phyloP scores from a whole-genome alignment of 176 grass and related monocot species.

The Aegilops bicornis region DNA sequence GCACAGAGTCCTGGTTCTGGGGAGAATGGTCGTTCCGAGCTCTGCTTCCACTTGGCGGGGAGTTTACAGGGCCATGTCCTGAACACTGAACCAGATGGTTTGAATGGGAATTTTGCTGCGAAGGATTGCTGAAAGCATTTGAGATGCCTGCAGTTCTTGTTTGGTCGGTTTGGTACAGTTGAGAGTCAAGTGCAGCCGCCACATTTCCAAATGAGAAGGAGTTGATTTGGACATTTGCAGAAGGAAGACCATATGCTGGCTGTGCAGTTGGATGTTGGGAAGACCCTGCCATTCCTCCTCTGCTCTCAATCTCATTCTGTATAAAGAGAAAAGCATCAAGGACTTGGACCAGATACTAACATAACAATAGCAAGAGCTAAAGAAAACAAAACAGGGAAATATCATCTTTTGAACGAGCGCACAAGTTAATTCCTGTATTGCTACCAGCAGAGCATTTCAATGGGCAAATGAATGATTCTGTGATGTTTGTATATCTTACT shows the following conservation, averaged over 20 bases:
- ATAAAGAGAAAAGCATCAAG: constrained; percentile 30
- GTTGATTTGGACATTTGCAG: constrained; percentile 20
- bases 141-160: constrained; percentile 18
- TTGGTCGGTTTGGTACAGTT: constrained; percentile 34
- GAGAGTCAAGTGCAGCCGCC: constrained; percentile 24
- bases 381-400: neutral
- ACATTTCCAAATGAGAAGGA: constrained; percentile 39
- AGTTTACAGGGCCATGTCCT: constrained; percentile 9
- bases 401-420: neutral
- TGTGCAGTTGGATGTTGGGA: constrained; percentile 28
- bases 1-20: constrained; percentile 1
- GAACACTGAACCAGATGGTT: constrained; percentile 26
- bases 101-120: constrained; percentile 1
- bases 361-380: neutral
- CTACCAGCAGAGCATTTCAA: neutral
- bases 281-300: constrained; percentile 24
- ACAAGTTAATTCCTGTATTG: neutral
- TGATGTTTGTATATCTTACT: neutral
- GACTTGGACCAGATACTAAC: neutral
- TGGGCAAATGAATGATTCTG: neutral
- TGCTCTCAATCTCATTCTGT: constrained; percentile 58
- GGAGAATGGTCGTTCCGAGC: constrained; percentile 11
- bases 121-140: constrained; percentile 38
- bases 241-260: constrained; percentile 2
- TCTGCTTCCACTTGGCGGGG: neutral